Percentiles rank a stretch among this genome's conserved stretches.
These are phyloP conservation scores for Gossypioides kirkii DNA, from an alignment of 345 rosid genomes.

Conservation along the genomic window DNA sequence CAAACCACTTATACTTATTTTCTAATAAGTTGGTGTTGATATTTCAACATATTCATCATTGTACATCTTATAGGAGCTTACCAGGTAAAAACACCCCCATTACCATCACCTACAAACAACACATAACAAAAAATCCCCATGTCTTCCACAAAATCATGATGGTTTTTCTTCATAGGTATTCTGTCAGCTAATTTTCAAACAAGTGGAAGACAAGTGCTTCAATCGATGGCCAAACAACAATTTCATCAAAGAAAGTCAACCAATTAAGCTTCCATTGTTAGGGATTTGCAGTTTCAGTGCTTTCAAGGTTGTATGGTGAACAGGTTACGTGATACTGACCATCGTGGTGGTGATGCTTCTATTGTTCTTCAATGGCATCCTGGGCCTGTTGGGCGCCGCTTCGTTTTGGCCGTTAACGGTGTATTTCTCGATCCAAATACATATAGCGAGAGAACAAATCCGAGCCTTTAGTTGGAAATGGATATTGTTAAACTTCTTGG, in stretches of 20 bases:
- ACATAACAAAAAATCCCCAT: too few species aligned
- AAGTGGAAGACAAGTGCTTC: neutral
- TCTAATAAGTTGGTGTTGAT: too few species aligned
- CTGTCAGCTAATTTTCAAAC: constrained; percentile 14
- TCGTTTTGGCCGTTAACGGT: constrained; percentile 20
- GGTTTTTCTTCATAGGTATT: constrained; percentile 4
- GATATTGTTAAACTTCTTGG: constrained; percentile 6
- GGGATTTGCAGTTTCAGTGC: constrained; percentile 5
- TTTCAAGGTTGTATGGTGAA: constrained; percentile 13
- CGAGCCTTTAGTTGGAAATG: neutral
- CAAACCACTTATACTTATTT: too few species aligned
- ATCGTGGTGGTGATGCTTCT: constrained; percentile 11
- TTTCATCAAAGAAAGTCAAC: neutral
- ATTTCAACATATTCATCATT: too few species aligned
- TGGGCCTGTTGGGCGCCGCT: constrained; percentile 3
- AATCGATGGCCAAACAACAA: constrained; percentile 5
- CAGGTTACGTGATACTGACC: constrained; percentile 1
- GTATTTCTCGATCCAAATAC: constrained; percentile 20
- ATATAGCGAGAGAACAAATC: constrained; percentile 3
- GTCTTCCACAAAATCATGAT: constrained; percentile 7
- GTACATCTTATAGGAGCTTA: constrained; percentile 40
- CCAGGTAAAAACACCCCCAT: constrained; percentile 26
- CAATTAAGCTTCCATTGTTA: neutral
- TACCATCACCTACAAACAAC: neutral
- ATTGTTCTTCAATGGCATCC: constrained; percentile 10